A percentile compares a stretch with the other conserved stretches of the same genome.
These are phyloP conservation scores for Lentinus tigrinus DNA, from an alignment of 768 basidiomycete species.

Conservation along the genomic window DNA sequence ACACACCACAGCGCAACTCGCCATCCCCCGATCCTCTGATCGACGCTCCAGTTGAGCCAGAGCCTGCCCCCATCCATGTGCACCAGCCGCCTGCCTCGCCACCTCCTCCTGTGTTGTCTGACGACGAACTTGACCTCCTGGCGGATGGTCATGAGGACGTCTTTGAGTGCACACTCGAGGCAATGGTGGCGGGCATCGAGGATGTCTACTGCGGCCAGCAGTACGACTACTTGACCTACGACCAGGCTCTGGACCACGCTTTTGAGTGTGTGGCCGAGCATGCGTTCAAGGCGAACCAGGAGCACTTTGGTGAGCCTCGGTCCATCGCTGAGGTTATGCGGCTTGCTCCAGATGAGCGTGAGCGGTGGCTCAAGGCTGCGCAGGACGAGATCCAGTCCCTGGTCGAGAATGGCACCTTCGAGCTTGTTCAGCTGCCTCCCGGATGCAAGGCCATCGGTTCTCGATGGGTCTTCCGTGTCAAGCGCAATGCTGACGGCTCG, in stretches of 20 bases:
- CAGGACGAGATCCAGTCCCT: constrained; percentile 17
- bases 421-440: constrained; percentile 26
- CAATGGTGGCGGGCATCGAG: constrained; percentile 1
- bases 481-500: constrained; percentile 36
- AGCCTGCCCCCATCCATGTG: neutral
- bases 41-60: neutral
- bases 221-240: constrained; percentile 2
- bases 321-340: constrained; percentile 6
- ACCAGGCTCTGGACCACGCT: constrained; percentile 6
- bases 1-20: constrained; percentile 3
- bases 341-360: constrained; percentile 1
- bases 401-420: constrained; percentile 33
- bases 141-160: neutral
- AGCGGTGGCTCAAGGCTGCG: constrained; percentile 18
- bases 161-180: neutral
- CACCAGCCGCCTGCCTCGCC: neutral
- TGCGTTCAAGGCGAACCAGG: constrained; percentile 4
- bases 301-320: constrained; percentile 7
- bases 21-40: neutral
- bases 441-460: constrained; percentile 31
- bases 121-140: constrained; percentile 5
- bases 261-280: constrained; percentile 6
- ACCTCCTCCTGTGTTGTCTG: neutral
- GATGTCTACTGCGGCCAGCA: neutral
- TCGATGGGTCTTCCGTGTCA: constrained; percentile 38